Percentiles rank a stretch among this genome's conserved stretches.
These are phyloP conservation scores for Solanum hybrid DNA, from an alignment of 305 asterid species.

Conservation along the genomic window DNA sequence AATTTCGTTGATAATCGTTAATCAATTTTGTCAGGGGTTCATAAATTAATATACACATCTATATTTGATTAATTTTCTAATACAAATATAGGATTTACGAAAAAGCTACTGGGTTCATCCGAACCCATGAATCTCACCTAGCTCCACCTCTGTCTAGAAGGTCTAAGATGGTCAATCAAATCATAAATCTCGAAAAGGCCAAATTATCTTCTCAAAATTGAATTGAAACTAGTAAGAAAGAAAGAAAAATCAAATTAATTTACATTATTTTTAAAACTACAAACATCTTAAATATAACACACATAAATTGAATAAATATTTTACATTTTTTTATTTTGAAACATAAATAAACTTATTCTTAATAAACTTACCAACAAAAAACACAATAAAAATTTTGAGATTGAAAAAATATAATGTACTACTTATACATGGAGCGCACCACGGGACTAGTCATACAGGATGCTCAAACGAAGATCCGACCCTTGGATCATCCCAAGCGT, in stretches of 20 bases:
- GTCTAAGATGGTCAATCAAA: background rate
- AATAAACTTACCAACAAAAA: background rate
- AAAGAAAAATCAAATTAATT: background rate
- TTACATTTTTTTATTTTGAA: too few species aligned
- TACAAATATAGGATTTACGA: too few species aligned
- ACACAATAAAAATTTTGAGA: background rate
- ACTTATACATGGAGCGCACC: slow-evolving; percentile 2
- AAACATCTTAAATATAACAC: background rate
- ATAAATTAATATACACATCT: too few species aligned
- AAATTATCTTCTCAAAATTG: background rate
- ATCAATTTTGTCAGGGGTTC: too few species aligned
- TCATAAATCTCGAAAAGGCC: background rate
- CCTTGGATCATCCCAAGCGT: slow-evolving; percentile 11
- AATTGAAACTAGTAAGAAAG: background rate
- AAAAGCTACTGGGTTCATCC: too few species aligned
- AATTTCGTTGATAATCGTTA: too few species aligned
- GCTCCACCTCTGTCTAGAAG: background rate
- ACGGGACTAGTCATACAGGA: background rate
- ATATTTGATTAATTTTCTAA: background rate
- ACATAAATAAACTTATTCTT: too few species aligned
- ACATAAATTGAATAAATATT: background rate
- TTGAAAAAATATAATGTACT: background rate
- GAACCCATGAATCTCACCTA: too few species aligned
- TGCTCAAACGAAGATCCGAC: background rate
- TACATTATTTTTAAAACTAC: background rate